Base-by-base conservation (phyloP, 257 asterid species). In the Forsythia viridissima region DNA sequence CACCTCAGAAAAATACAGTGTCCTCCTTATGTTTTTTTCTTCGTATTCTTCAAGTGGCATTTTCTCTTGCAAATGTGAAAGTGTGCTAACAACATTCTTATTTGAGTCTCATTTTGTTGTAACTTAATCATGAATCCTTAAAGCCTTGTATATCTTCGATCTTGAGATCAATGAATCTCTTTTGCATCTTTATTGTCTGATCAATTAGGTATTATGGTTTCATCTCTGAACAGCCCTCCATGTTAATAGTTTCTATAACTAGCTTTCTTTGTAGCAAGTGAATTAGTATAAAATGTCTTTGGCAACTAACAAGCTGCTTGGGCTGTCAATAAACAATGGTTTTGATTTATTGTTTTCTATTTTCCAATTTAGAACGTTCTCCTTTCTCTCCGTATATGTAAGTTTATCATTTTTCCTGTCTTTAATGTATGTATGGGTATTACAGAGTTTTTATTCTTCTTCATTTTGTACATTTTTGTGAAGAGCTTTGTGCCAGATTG, bases 71-170 rank as follows among this genome's bases (percentile, higher is more conserved):
- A 30, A 30, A 30, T 1, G 34, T 30, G 34, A 1, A 30, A 30
- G 34, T 30, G 67, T 79, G 78, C 74, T 57, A 12, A 8, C 37
- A 1, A 34, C 59, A 3, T 72, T 73, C 3, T 73, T 61, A 51
- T 38, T 84, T 63, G 74, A 51, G 43, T 83, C 89, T 2, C 72
- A 24, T 75, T 24, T 70, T 63, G 40, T 85, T 88, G 36, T 68
- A 39, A 52, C 82, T 87, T 51, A 85, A 80, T 43, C 86, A 86
- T 77, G 88, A 81, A 21, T 88, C 89, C 74, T 73, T 88, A 4
- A 90, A 84, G 0, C 87, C 85, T 72, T 79, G 82, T 77, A 86
- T 16, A 77, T 87, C 86, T 16, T 87, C 82, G 21, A 51, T 77
- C 8, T 80, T 89, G 12, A 86, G 36, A 69, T 84, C 80, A 42